Percentiles rank a stretch among this genome's conserved stretches.
Conservation (phyloP, 2,329 filamentous ascomycete genomes). For the Chrysoporthe deuterocubensis region DNA sequence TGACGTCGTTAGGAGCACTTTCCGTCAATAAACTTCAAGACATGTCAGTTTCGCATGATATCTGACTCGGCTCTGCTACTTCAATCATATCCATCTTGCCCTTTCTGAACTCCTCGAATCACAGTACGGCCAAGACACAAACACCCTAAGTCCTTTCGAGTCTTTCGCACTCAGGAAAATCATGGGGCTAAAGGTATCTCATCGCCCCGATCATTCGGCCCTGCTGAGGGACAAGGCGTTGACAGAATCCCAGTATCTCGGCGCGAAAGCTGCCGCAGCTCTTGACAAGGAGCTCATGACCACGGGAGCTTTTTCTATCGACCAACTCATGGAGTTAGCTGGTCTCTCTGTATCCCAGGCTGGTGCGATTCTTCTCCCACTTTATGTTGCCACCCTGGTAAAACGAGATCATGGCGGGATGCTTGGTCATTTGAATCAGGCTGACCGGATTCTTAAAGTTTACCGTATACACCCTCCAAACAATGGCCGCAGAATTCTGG, state of each 20-base stretch:
- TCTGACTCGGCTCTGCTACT: not conserved
- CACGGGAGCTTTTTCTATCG: slow-evolving; percentile 83
- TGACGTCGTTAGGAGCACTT: slow-evolving; percentile 9
- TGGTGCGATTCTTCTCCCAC: slow-evolving; percentile 52
- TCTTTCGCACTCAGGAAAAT: not conserved
- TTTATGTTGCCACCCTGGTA: not conserved
- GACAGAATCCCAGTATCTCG: slow-evolving; percentile 68
- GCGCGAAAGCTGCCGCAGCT: slow-evolving; percentile 83
- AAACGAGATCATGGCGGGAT: too few species aligned
- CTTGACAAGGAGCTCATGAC: slow-evolving; percentile 96
- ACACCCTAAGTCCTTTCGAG: not conserved
- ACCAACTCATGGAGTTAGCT: slow-evolving; percentile 96
- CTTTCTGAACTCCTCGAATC: not conserved
- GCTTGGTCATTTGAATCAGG: not conserved
- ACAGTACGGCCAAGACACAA: not conserved
- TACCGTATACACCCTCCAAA: slow-evolving; percentile 80
- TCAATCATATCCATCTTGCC: not conserved
- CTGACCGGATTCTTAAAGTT: slow-evolving; percentile 54
- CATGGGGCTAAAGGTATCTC: slow-evolving; percentile 41
- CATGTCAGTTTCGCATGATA: not conserved
- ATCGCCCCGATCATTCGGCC: not conserved
- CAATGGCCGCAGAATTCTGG: slow-evolving; percentile 73
- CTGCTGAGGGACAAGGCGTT: slow-evolving; percentile 27
- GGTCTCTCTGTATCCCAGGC: slow-evolving; percentile 92
- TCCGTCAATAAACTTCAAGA: slow-evolving; percentile 12